Evolutionary conservation across 208 protist genomes (phyloP).

Genomic region (Porcisia hertigi): DNA sequence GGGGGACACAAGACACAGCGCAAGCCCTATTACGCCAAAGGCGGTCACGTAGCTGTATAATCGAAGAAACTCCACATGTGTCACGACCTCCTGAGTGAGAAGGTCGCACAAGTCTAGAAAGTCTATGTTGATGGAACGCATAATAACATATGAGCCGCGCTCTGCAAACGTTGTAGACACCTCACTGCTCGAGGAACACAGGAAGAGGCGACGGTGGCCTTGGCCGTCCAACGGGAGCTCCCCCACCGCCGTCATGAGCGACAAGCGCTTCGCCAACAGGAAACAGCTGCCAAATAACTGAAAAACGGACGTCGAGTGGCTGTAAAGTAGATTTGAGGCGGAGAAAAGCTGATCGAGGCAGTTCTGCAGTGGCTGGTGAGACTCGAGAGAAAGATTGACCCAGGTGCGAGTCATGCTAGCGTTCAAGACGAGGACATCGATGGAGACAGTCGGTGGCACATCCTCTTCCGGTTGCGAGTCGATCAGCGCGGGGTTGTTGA

Average conservation of each 20-base stretch:
- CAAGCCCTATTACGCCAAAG: slow-evolving; percentile 60
- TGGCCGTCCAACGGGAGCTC: slow-evolving; percentile 44
- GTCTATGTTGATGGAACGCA: slow-evolving; percentile 66
- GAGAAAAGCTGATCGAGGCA: slow-evolving; percentile 53
- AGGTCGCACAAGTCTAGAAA: slow-evolving; percentile 76
- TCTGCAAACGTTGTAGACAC: slow-evolving; percentile 73
- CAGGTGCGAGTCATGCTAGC: slow-evolving; percentile 34
- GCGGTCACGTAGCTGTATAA: slow-evolving; percentile 65
- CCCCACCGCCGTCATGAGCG: slow-evolving; percentile 34
- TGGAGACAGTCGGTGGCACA: slow-evolving; percentile 14
- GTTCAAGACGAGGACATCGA: slow-evolving; percentile 51
- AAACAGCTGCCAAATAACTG: slow-evolving; percentile 71
- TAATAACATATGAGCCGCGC: slow-evolving; percentile 54
- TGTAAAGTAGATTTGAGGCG: slow-evolving; percentile 41
- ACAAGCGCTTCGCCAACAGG: slow-evolving; percentile 49
- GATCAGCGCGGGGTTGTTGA: slow-evolving; percentile 55
- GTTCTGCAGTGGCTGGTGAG: slow-evolving; percentile 36
- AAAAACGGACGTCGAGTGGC: slow-evolving; percentile 54
- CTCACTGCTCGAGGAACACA: slow-evolving; percentile 52
- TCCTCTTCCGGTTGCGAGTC: slow-evolving; percentile 16
- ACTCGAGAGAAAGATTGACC: slow-evolving; percentile 34
- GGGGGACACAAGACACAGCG: slow-evolving; percentile 57
- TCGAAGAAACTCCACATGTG: slow-evolving; percentile 83
- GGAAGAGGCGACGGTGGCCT: slow-evolving; percentile 53
- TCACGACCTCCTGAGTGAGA: slow-evolving; percentile 72